phyloP scores from a whole-genome alignment of 75 land plant species.

The Ceratopteris richardii region DNA sequence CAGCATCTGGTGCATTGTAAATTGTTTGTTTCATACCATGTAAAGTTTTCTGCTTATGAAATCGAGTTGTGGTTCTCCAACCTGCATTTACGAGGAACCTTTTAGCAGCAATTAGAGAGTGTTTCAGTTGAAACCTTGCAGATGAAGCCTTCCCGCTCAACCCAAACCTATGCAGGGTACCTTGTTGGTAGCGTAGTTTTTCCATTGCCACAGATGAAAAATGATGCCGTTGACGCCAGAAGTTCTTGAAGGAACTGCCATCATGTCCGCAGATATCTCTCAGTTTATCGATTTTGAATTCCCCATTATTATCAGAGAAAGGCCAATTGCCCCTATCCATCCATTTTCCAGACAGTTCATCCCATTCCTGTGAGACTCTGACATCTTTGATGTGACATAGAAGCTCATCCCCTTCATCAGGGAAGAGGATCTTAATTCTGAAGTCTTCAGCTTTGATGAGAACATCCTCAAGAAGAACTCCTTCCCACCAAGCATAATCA shows the following conservation, averaged over 20 bases:
- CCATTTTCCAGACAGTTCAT: conserved; percentile 54
- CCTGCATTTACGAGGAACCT: conserved; percentile 37
- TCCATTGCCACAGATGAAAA: too few species aligned
- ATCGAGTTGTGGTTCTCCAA: conserved; percentile 35
- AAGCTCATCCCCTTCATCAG: conserved; percentile 59
- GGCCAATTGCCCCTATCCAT: conserved; percentile 45
- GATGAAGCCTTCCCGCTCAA: background rate
- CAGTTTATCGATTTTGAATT: conserved; percentile 5
- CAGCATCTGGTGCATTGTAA: conserved; percentile 36
- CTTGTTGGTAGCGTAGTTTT: too few species aligned
- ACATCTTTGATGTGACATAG: conserved; percentile 12
- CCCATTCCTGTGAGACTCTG: conserved; percentile 59
- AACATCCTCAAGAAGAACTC: conserved; percentile 50
- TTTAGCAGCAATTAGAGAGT: background rate
- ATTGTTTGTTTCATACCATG: background rate
- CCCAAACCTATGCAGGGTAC: too few species aligned
- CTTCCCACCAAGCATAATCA: conserved; percentile 87
- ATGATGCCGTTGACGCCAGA: background rate
- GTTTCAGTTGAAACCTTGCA: background rate
- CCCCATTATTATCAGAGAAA: conserved; percentile 31
- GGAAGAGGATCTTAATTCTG: conserved; percentile 45
- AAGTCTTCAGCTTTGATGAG: conserved; percentile 8
- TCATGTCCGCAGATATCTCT: conserved; percentile 5
- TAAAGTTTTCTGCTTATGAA: background rate
- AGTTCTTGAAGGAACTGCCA: background rate